Percentiles rank a stretch among this genome's conserved stretches.
phyloP scores from a whole-genome alignment of 2,329 filamentous ascomycete species.

The Curvularia sp. region DNA sequence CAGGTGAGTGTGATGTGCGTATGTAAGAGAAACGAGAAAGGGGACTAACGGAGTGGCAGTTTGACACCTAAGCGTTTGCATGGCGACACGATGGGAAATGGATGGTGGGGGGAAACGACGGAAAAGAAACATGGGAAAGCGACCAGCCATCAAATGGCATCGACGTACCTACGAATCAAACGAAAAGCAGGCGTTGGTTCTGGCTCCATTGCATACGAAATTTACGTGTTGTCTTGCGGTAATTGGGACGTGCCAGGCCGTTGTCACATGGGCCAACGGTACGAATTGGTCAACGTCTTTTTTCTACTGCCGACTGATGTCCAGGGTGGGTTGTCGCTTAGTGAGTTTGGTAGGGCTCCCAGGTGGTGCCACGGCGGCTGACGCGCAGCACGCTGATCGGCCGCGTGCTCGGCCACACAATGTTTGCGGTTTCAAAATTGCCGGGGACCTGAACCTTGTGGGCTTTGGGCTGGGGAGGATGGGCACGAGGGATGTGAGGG shows the following conservation, averaged over 20 bases:
- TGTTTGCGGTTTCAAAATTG: constrained; percentile 4
- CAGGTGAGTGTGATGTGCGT: constrained; percentile 32
- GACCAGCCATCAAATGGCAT: not conserved
- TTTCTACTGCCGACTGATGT: not conserved
- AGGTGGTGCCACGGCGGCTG: constrained; percentile 7
- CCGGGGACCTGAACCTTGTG: not conserved
- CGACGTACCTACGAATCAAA: not conserved
- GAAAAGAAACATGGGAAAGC: not conserved
- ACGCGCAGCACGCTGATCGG: constrained; percentile 7
- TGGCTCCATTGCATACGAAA: not conserved
- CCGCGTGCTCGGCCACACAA: constrained; percentile 4
- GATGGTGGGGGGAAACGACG: not conserved
- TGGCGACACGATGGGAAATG: not conserved
- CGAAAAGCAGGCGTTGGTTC: not conserved
- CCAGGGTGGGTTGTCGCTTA: constrained; percentile 2
- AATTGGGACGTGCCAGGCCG: not conserved
- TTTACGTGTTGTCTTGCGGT: not conserved
- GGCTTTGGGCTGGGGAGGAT: too few relatives aligned
- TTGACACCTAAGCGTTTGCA: constrained; percentile 11
- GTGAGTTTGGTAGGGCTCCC: not conserved
- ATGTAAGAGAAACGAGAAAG: not conserved
- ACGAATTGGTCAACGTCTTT: constrained; percentile 5
- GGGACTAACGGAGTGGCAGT: constrained; percentile 7
- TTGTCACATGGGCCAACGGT: not conserved
- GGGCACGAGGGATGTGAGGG: too few relatives aligned